These are phyloP conservation scores for Trametes elegans DNA, from an alignment of 768 basidiomycete species.

Conservation along the genomic window DNA sequence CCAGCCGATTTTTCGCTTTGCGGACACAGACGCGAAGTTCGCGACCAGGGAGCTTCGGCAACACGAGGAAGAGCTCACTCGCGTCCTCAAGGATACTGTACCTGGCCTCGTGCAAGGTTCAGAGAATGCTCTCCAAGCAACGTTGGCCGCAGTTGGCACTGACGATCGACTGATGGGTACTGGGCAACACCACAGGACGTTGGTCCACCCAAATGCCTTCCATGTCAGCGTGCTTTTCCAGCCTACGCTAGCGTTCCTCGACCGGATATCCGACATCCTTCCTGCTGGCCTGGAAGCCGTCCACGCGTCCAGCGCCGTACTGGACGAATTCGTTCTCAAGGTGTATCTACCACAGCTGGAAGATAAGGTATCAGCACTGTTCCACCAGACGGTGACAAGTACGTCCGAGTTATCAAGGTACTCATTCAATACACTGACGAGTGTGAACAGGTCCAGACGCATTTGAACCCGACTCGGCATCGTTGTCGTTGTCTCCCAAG, in stretches of 20 bases:
- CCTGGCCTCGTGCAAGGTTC: constrained; percentile 85
- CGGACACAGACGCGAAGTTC: constrained; percentile 80
- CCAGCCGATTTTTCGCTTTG: constrained; percentile 87
- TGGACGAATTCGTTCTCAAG: constrained; percentile 91
- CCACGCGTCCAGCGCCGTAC: constrained; percentile 62
- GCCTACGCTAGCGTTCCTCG: constrained; percentile 84
- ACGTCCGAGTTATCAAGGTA: constrained; percentile 15
- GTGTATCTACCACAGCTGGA: constrained; percentile 94
- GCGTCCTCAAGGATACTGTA: constrained; percentile 84
- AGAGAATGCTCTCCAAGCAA: constrained; percentile 62
- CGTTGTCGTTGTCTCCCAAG: constrained; percentile 57
- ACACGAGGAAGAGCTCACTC: constrained; percentile 84
- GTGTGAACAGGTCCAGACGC: constrained; percentile 67
- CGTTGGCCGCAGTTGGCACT: constrained; percentile 56
- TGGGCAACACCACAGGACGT: constrained; percentile 78
- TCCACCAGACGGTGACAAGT: constrained; percentile 85
- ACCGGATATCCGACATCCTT: constrained; percentile 65
- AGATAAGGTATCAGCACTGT: constrained; percentile 85
- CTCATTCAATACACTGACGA: not conserved
- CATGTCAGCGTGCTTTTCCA: constrained; percentile 94
- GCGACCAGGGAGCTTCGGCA: constrained; percentile 63
- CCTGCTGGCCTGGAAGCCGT: constrained; percentile 70
- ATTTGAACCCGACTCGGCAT: constrained; percentile 79
- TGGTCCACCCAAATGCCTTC: constrained; percentile 91
- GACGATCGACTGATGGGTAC: constrained; percentile 74